Evolutionary conservation across 2,329 filamentous ascomycete genomes (phyloP).

Genomic region (Harringtonia aguacate): DNA sequence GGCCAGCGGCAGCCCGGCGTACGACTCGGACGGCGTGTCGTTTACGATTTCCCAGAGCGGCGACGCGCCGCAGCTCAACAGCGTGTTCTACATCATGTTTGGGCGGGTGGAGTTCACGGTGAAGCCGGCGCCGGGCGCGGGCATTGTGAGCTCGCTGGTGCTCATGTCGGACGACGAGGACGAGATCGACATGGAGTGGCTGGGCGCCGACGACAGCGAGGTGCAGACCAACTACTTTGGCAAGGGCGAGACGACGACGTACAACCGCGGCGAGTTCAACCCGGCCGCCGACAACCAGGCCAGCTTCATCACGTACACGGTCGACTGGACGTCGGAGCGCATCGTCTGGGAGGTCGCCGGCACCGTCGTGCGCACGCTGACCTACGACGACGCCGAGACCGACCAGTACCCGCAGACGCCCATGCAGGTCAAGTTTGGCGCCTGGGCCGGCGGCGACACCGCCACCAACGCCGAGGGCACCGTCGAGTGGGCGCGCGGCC

Average conservation of each 20-base stretch:
- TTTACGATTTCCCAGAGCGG: conserved; percentile 72
- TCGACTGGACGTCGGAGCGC: conserved; percentile 83
- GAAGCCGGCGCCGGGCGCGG: conserved; percentile 76
- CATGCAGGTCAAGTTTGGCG: conserved; percentile 86
- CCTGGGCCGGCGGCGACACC: conserved; percentile 80
- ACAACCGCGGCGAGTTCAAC: conserved; percentile 81
- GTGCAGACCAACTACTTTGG: conserved; percentile 98
- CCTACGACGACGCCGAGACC: conserved; percentile 51
- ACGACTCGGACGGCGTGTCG: conserved; percentile 63
- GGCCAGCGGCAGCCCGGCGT: conserved; percentile 56
- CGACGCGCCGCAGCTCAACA: conserved; percentile 76
- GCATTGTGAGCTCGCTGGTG: conserved; percentile 88
- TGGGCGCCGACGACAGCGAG: conserved; percentile 63
- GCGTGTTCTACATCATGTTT: conserved; percentile 99
- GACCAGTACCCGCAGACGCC: conserved; percentile 88
- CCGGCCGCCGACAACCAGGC: conserved; percentile 58
- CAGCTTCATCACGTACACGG: conserved; percentile 72
- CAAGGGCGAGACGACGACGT: conserved; percentile 76
- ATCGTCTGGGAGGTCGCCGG: conserved; percentile 83
- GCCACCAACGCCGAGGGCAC: conserved; percentile 68
- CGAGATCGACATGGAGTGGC: conserved; percentile 96
- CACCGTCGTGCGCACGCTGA: conserved; percentile 64
- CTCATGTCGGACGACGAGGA: conserved; percentile 86
- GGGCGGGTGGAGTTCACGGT: conserved; percentile 78
- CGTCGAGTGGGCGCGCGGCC: conserved; percentile 79